Conservation (phyloP, 805 yeast species). For the Cyberlindnera petersonii region DNA sequence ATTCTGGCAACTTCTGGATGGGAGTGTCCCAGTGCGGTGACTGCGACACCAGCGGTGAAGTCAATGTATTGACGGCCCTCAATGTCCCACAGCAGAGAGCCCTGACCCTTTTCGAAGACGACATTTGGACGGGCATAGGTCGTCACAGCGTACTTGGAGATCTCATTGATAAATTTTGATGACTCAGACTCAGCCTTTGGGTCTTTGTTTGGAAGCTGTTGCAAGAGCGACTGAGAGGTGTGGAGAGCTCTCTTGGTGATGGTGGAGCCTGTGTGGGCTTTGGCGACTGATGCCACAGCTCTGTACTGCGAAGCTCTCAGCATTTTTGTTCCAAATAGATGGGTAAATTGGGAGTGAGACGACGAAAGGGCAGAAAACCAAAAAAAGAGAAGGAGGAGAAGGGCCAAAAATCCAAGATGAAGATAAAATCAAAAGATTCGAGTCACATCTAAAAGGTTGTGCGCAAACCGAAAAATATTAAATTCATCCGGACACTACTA, state of each 20-base stretch:
- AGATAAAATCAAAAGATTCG: no score
- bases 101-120: slow-evolving; percentile 76
- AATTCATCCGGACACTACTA: no score
- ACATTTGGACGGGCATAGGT: slow-evolving; percentile 78
- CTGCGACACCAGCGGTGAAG: slow-evolving; percentile 96
- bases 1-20: slow-evolving; percentile 71
- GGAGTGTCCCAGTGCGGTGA: slow-evolving; percentile 89
- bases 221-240: slow-evolving; percentile 4
- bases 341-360: no score
- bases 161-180: slow-evolving; percentile 33
- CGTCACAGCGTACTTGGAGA: slow-evolving; percentile 51
- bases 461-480: slow-evolving; percentile 11
- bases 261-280: no score
- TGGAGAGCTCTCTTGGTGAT: slow-evolving; percentile 4
- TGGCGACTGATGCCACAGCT: no score
- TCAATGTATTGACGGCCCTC: slow-evolving; percentile 79
- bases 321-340: no score
- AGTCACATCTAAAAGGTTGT: background rate
- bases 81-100: slow-evolving; percentile 76
- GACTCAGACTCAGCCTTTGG: slow-evolving; percentile 29
- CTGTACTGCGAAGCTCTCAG: background rate
- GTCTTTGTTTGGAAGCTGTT: slow-evolving; percentile 12
- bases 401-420: no score
- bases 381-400: no score
- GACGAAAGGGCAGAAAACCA: no score